phyloP scores from a whole-genome alignment of 768 basidiomycete species.

The Symmetrospora coprosmae region DNA sequence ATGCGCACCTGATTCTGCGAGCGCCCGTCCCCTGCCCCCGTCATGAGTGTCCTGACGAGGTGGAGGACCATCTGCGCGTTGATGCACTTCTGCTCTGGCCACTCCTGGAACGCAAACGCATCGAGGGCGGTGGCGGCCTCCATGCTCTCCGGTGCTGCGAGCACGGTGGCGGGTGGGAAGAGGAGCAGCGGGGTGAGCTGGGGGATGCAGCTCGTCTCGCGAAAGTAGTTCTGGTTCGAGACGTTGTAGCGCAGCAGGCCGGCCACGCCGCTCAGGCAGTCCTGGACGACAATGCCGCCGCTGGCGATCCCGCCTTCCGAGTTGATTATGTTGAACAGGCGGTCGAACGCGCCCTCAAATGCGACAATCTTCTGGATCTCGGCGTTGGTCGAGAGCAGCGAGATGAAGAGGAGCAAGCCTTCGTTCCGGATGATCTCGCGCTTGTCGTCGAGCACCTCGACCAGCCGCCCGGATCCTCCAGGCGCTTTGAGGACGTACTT shows the following conservation, averaged over 20 bases:
- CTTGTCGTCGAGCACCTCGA: constrained; percentile 65
- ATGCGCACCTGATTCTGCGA: constrained; percentile 36
- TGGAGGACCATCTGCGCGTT: constrained; percentile 68
- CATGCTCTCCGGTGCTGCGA: constrained; percentile 52
- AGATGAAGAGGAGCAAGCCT: constrained; percentile 65
- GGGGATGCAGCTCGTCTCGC: constrained; percentile 59
- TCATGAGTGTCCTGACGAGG: constrained; percentile 69
- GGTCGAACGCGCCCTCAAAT: constrained; percentile 93
- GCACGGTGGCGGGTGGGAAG: constrained; percentile 48
- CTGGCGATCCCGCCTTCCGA: constrained; percentile 74
- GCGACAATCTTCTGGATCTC: constrained; percentile 94
- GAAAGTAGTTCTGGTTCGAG: constrained; percentile 98
- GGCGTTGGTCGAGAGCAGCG: constrained; percentile 62
- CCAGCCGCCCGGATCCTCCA: constrained; percentile 51
- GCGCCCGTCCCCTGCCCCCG: constrained; percentile 37
- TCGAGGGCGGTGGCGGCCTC: constrained; percentile 49
- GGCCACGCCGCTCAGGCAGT: constrained; percentile 73
- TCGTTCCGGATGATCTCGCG: constrained; percentile 81
- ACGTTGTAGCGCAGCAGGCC: constrained; percentile 79
- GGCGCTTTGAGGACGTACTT: constrained; percentile 78
- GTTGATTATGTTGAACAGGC: constrained; percentile 71
- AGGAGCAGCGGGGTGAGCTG: constrained; percentile 49
- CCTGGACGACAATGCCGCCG: constrained; percentile 69
- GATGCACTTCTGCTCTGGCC: constrained; percentile 77
- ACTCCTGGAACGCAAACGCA: constrained; percentile 87